These are phyloP conservation scores for Dictyostelium gargantuum DNA, from an alignment of 208 protist genomes.

Conservation along the genomic window DNA sequence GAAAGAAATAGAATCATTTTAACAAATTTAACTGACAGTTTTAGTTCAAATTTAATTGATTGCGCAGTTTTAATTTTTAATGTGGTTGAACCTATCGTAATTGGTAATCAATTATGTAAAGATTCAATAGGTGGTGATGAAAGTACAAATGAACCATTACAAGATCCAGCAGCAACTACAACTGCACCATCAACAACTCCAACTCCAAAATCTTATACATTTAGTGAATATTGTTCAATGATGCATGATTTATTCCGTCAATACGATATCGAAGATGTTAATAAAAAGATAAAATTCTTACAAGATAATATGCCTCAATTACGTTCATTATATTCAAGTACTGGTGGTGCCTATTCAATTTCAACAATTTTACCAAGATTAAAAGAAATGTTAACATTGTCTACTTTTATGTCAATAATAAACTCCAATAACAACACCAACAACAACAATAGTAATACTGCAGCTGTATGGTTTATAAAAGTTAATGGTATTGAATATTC, in stretches of 20 bases:
- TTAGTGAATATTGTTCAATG: background rate
- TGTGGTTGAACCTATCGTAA: background rate
- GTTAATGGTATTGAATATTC: background rate
- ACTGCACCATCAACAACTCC: background rate
- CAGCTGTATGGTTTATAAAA: background rate
- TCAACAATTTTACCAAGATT: background rate
- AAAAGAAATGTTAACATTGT: background rate
- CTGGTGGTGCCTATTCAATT: conserved; percentile 2
- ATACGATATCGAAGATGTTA: background rate
- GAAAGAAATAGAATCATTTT: background rate
- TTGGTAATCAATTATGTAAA: background rate
- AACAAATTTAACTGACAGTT: background rate
- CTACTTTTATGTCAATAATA: background rate
- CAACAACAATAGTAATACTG: background rate
- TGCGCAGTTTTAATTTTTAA: background rate
- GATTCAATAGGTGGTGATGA: background rate
- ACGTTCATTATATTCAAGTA: background rate
- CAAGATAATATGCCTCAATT: background rate
- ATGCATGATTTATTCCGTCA: background rate
- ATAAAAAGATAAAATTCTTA: background rate
- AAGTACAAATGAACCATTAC: no score
- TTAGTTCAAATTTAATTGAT: background rate
- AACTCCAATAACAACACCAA: background rate
- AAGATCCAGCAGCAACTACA: background rate
- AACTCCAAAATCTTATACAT: background rate